Percentiles rank a stretch among this genome's conserved stretches.
phyloP scores from a whole-genome alignment of 169 alveolate genomes.

The Besnoitia besnoiti region DNA sequence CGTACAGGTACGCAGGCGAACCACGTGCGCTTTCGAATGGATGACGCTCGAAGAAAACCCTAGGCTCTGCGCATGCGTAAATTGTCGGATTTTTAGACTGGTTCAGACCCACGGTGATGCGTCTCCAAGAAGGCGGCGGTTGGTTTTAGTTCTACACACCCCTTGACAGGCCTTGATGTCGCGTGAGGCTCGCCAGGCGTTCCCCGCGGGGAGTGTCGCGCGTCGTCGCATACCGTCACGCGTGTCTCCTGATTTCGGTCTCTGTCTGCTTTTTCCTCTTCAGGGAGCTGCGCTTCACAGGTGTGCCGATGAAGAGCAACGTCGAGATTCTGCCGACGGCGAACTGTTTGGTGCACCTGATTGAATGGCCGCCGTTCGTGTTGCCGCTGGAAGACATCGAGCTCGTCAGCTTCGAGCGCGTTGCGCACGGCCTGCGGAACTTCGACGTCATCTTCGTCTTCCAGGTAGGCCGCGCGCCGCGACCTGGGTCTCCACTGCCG shows the following conservation, averaged over 20 bases:
- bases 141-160: too few relatives aligned
- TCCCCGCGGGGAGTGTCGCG: too few relatives aligned
- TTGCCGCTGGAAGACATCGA: constrained; percentile 95
- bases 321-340: constrained; percentile 95
- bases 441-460: constrained; percentile 96
- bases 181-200: too few relatives aligned
- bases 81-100: not conserved
- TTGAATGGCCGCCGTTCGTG: constrained; percentile 97
- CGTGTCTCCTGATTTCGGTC: too few relatives aligned
- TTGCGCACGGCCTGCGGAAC: constrained; percentile 93
- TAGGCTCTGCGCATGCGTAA: not conserved
- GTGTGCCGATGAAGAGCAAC: constrained; percentile 95
- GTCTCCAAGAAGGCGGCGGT: not conserved
- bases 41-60: not conserved
- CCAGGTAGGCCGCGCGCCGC: too few relatives aligned
- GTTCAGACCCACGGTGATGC: not conserved
- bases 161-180: too few relatives aligned
- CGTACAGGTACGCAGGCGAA: constrained; percentile 72
- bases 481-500: too few relatives aligned
- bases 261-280: not conserved
- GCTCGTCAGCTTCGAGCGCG: constrained; percentile 96
- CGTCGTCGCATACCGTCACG: too few relatives aligned
- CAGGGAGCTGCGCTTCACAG: constrained; percentile 92
- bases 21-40: constrained; percentile 54
- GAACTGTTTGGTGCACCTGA: constrained; percentile 92